phyloP scores from a whole-genome alignment of 148 eudicot genomes.

The Dianthus caryophyllus region DNA sequence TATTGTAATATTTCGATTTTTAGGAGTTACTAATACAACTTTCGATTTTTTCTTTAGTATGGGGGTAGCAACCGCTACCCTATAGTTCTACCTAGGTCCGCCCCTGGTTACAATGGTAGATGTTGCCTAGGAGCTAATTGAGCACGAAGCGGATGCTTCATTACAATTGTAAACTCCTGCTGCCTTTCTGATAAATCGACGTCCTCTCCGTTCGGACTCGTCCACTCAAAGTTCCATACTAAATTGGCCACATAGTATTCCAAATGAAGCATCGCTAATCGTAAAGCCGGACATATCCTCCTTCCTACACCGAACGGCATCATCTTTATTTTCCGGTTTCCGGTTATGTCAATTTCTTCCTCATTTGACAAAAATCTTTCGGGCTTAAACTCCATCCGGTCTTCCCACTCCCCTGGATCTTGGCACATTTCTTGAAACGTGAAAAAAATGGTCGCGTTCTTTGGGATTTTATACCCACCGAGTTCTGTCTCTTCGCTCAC shows the following conservation, averaged over 20 bases:
- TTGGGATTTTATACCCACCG: slow-evolving; percentile 49
- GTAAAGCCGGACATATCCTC: slow-evolving; percentile 48
- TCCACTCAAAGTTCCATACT: slow-evolving; percentile 58
- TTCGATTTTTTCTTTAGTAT: too few species aligned
- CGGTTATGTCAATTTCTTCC: slow-evolving; percentile 40
- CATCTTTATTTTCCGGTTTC: slow-evolving; percentile 66
- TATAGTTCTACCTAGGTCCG: too few species aligned
- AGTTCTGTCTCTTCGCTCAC: slow-evolving; percentile 46
- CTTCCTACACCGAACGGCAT: slow-evolving; percentile 78
- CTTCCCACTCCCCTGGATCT: slow-evolving; percentile 61
- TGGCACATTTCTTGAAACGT: slow-evolving; percentile 59
- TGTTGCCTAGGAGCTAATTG: not conserved
- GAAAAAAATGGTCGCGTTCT: slow-evolving; percentile 40
- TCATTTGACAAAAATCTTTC: slow-evolving; percentile 45
- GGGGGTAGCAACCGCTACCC: too few species aligned
- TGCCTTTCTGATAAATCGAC: slow-evolving; percentile 55
- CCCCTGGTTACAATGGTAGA: too few species aligned
- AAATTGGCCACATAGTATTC: slow-evolving; percentile 64
- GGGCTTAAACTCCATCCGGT: slow-evolving; percentile 59
- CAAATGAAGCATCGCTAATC: slow-evolving; percentile 58
- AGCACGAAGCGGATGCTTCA: slow-evolving; percentile 54
- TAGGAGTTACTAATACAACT: too few species aligned
- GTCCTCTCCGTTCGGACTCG: slow-evolving; percentile 25
- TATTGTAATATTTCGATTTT: too few species aligned
- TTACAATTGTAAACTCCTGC: slow-evolving; percentile 43